phyloP scores from a whole-genome alignment of 345 rosid species.

The Euphorbia tirucalli region DNA sequence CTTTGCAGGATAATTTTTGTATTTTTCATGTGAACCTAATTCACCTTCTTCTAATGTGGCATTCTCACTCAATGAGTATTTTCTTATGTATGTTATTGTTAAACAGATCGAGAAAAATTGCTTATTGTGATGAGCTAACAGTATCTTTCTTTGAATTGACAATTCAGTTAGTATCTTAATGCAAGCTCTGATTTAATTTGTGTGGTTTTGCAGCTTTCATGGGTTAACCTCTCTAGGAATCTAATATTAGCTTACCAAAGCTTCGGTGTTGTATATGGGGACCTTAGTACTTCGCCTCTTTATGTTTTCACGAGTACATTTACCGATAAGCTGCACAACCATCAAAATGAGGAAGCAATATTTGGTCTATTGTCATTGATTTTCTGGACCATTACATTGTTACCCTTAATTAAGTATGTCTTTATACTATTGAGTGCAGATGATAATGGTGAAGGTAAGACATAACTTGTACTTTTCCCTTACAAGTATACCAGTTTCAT shows the following conservation, averaged over 20 bases:
- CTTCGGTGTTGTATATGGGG: conserved; percentile 87
- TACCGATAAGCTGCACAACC: conserved; percentile 49
- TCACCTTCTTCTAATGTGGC: neutral
- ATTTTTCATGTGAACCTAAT: neutral
- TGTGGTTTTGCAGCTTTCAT: conserved; percentile 57
- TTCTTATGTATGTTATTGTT: neutral
- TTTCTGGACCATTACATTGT: conserved; percentile 81
- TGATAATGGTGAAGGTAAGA: conserved; percentile 83
- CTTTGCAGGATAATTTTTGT: neutral
- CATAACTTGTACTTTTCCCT: conserved; percentile 1
- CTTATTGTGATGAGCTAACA: neutral
- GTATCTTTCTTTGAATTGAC: neutral
- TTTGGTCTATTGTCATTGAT: conserved; percentile 86
- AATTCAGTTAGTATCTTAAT: neutral
- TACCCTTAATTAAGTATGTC: conserved; percentile 76
- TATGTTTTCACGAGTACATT: conserved; percentile 66
- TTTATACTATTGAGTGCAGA: conserved; percentile 62
- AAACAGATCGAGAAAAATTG: neutral
- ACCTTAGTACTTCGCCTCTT: conserved; percentile 84
- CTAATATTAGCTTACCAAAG: conserved; percentile 84
- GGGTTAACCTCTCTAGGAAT: conserved; percentile 60
- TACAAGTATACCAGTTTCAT: neutral
- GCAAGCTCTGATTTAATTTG: conserved; percentile 12
- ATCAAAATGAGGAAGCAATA: conserved; percentile 57
- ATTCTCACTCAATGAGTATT: neutral